These are phyloP conservation scores for Quercus glauca DNA, from an alignment of 306 rosid species.

Conservation along the genomic window DNA sequence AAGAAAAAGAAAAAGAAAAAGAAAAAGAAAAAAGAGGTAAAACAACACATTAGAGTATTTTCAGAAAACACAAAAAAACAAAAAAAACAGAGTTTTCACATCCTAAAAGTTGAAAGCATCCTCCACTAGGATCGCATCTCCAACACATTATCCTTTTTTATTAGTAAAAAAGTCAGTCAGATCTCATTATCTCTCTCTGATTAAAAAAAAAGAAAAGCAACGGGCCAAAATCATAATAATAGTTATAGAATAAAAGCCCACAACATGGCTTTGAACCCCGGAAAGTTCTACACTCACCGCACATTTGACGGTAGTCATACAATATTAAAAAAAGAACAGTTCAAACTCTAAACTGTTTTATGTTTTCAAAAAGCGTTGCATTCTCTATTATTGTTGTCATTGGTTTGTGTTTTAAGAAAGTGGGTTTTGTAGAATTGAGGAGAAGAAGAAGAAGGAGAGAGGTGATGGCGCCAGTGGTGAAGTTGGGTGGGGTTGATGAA, in stretches of 20 bases:
- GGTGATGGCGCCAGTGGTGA: constrained; percentile 36
- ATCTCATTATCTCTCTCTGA: background rate
- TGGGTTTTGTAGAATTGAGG: constrained; percentile 26
- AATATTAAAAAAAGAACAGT: background rate
- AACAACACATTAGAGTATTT: no score
- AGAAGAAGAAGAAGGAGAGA: constrained; percentile 18
- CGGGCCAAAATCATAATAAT: background rate
- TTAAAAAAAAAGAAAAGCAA: background rate
- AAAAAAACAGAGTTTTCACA: background rate
- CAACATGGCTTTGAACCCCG: constrained; percentile 31
- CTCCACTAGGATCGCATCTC: background rate
- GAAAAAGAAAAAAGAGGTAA: no score
- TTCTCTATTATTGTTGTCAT: background rate
- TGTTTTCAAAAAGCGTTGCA: background rate
- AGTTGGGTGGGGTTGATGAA: constrained; percentile 48
- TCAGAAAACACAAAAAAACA: no score
- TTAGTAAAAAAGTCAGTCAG: background rate
- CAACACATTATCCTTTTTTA: background rate
- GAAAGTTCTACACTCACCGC: constrained; percentile 12
- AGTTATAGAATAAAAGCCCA: background rate
- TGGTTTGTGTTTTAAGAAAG: background rate
- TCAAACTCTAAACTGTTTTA: background rate
- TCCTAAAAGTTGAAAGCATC: background rate
- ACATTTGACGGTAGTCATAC: constrained; percentile 1
- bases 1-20: no score